These are phyloP conservation scores for Calycina marina DNA, from an alignment of 2,329 filamentous ascomycete genomes.

Conservation along the genomic window DNA sequence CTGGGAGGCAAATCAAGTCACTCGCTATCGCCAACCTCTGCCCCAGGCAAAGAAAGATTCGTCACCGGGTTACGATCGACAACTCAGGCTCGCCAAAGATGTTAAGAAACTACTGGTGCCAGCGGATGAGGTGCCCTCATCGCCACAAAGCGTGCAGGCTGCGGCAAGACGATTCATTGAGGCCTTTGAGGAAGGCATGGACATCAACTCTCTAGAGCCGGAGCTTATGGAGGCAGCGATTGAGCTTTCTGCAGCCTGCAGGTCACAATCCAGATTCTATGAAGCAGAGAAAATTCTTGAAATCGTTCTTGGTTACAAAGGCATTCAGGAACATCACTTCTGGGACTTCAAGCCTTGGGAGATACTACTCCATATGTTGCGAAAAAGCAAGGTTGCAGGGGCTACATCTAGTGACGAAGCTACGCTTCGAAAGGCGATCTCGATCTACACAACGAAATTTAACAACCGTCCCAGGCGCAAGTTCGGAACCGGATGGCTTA, in stretches of 20 bases:
- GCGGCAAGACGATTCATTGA: constrained; percentile 14
- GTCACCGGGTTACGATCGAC: constrained; percentile 4
- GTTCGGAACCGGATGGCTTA: constrained; percentile 5
- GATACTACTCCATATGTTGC: constrained; percentile 10
- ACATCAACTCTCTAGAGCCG: constrained; percentile 4
- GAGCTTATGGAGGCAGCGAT: constrained; percentile 10
- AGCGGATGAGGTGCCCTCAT: neutral
- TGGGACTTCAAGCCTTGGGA: constrained; percentile 9
- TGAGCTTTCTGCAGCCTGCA: constrained; percentile 9
- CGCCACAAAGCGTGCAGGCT: constrained; percentile 6
- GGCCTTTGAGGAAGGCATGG: constrained; percentile 13
- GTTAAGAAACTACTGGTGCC: constrained; percentile 9
- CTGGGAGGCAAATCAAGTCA: too few species aligned
- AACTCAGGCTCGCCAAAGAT: constrained; percentile 12
- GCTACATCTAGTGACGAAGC: neutral
- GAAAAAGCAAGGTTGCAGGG: neutral
- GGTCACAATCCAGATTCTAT: constrained; percentile 4
- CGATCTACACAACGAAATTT: constrained; percentile 17
- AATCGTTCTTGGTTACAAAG: constrained; percentile 8
- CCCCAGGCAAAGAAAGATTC: neutral
- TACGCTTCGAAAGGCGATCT: constrained; percentile 11
- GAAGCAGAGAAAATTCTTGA: constrained; percentile 12
- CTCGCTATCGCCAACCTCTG: too few species aligned
- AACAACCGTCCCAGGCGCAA: constrained; percentile 7
- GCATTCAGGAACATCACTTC: constrained; percentile 12